Evolutionary conservation across 2,329 filamentous ascomycete species (phyloP), one percentile per base, ranked within the genome.

Genomic region (Aspergillus texensis): DNA sequence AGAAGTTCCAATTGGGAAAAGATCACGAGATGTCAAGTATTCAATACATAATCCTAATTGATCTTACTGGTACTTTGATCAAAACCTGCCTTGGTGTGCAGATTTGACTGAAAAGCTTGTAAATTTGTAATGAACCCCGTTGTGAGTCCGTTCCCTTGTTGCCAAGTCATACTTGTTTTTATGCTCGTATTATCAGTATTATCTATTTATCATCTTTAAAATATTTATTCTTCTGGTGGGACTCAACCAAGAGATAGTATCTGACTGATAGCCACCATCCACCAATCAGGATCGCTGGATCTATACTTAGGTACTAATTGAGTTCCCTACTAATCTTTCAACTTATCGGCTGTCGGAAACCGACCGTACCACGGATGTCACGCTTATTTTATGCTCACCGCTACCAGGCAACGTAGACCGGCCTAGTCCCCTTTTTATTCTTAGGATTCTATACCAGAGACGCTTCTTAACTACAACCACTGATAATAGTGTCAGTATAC

Each of bases 1-100:
- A 66, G 66, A 62, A 58, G 14, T 34, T 32, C 58, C 10, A 34
- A 32, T 52, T 52, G 28, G 46, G 46, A 28, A 50, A 50, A 28
- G 21, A 26, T 26, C 57, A 59, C 30, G 56, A 58, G 53, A 41
- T 4, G 39, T 19, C 39, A 10, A 41, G 19, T 41, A 41, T 41
- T n/a, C 39, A 41, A 9, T 54, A 54, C 50, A 41, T 41, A 41
- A 41, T 41, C 39, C 39, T 41, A 41, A 41, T 41, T n/a, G 39
- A 41, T 41, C 16, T 41, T 19, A 41, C 39, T 41, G 39, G 39
- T 41, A 41, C 53, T 39, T 34, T 19, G 10, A 41, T 21, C 53
- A 14, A 36, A 16, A 14, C 34, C 34, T 16, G 19, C 19, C 39
- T 41, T 19, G 39, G 39, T n/a, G 16, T 19, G 39, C 39, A 19